phyloP scores from a whole-genome alignment of 2,329 filamentous ascomycete species.

The Karstenula rhodostoma region DNA sequence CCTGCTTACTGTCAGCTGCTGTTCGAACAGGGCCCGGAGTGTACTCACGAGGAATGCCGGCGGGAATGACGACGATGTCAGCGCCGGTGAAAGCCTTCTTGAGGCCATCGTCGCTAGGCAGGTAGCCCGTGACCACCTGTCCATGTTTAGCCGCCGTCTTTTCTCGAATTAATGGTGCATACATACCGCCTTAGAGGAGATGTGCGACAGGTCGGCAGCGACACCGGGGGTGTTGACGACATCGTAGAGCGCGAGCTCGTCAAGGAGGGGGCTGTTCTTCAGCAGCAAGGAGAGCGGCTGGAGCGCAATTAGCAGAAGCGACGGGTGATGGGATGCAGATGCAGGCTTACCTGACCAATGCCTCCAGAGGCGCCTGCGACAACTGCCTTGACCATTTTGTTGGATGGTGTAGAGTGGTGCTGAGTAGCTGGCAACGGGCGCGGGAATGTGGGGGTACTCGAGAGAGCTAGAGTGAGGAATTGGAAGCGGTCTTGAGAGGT shows the following conservation, averaged over 20 bases:
- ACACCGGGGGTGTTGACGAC: slow-evolving; percentile 98
- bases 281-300: slow-evolving; percentile 96
- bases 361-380: slow-evolving; percentile 97
- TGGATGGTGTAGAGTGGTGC: slow-evolving; percentile 21
- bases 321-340: slow-evolving; percentile 10
- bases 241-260: slow-evolving; percentile 97
- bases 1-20: slow-evolving; percentile 63
- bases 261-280: slow-evolving; percentile 86
- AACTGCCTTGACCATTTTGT: slow-evolving; percentile 53
- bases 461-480: slow-evolving; percentile 24
- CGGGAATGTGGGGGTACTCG: slow-evolving; percentile 23
- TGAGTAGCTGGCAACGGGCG: slow-evolving; percentile 19
- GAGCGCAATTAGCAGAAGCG: slow-evolving; percentile 16
- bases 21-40: neutral
- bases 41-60: slow-evolving; percentile 87
- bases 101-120: slow-evolving; percentile 83
- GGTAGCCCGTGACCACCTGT: slow-evolving; percentile 82
- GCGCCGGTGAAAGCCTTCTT: slow-evolving; percentile 90
- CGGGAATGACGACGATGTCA: slow-evolving; percentile 96
- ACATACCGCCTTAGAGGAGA: slow-evolving; percentile 84
- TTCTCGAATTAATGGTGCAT: slow-evolving; percentile 16
- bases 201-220: slow-evolving; percentile 95
- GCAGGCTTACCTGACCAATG: slow-evolving; percentile 84
- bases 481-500: slow-evolving; percentile 23
- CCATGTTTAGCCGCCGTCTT: slow-evolving; percentile 27